Conservation (phyloP, 768 basidiomycete species). For the Daedaleopsis nitida region DNA sequence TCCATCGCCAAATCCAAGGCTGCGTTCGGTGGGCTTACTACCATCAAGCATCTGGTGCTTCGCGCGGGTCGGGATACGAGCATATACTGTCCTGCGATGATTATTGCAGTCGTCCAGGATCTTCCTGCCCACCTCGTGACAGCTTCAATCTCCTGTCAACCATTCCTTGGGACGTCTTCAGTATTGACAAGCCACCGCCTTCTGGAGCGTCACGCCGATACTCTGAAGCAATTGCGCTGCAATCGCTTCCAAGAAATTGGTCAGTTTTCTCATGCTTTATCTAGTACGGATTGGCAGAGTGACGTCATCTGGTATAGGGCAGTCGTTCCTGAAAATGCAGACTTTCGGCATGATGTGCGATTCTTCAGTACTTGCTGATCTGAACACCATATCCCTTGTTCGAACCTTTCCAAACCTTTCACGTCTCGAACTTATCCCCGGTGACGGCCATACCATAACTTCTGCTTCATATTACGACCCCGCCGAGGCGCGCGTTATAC, state of each 20-base stretch:
- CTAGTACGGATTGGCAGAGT: neutral
- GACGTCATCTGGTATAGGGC: neutral
- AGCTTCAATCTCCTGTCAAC: neutral
- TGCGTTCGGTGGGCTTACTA: neutral
- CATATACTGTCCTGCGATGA: neutral
- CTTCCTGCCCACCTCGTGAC: neutral
- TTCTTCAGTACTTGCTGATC: neutral
- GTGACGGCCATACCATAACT: neutral
- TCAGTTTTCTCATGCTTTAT: neutral
- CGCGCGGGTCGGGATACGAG: neutral
- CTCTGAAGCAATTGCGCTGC: neutral
- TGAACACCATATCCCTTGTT: neutral
- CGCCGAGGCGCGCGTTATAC: neutral
- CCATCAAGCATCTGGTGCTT: neutral
- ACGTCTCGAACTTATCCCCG: neutral
- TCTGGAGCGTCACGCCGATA: neutral
- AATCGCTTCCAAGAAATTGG: neutral
- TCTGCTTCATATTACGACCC: neutral
- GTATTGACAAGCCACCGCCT: neutral
- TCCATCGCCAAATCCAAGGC: neutral
- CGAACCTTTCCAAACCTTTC: neutral
- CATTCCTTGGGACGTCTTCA: neutral
- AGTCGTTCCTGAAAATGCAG: neutral
- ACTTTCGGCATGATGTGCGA: neutral
- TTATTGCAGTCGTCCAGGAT: neutral